Base-by-base conservation (phyloP, 306 rosid species). In the Quercus aquifolioides region DNA sequence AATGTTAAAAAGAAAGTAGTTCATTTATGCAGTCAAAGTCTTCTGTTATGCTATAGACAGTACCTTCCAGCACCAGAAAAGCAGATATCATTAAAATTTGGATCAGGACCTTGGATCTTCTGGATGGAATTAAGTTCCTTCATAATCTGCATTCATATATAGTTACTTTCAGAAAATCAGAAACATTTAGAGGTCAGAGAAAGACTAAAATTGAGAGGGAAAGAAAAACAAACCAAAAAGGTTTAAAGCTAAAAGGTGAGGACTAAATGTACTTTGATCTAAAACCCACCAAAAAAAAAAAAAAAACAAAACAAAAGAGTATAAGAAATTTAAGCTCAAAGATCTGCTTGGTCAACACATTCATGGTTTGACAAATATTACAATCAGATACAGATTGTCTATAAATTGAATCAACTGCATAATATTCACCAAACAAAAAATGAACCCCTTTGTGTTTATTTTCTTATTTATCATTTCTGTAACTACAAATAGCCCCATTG, bases 71-170 rank as follows among this genome's bases (percentile, higher is more conserved):
- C 94, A 78, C 91, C 89, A 38, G 94, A 82, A 78, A 96, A 93
- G 73, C 98, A 96, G 69, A 90, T 80, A 79, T 96, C 99, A 1
- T 89, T 87, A 78, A 83, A 96, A 74, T 86, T 87, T 81, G 97
- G 99, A 80, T 96, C 99, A 77, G 99, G 96, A 74, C 99, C 99
- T 76, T 12, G 80, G 70, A 91, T 90, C 82, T 78, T 85, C 86
- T 84, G 80, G 76, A 93, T 87, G 49, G 91, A 86, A 55, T 83
- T 82, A 68, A 83, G 90, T 82, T 90, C 96, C 86, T 88, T 84
- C 90, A 80, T 79, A 31, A 96, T 86, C 99, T 96, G 90, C 82
- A 74, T 19, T 63, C 35, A 73, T 14, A 8, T 18, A 31, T 49
- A 18, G 12, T 12, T 49, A 49, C 54, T 10, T 49, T 10, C 54